These are phyloP conservation scores for Elsinoe necatrix DNA, from an alignment of 2,329 filamentous ascomycete species.

Conservation along the genomic window DNA sequence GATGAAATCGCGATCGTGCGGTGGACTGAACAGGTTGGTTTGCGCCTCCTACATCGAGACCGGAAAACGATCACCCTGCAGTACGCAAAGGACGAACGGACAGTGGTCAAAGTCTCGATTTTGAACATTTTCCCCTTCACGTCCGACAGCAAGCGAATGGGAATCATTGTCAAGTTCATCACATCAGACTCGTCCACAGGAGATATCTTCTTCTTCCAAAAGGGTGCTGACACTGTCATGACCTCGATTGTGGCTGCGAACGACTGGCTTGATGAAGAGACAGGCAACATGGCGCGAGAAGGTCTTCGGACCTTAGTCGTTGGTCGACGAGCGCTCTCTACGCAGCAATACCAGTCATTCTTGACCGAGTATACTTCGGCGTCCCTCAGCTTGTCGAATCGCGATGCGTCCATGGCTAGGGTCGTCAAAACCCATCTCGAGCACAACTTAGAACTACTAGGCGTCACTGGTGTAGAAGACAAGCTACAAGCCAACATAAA, in stretches of 20 bases:
- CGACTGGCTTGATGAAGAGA: conserved; percentile 98
- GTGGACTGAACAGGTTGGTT: conserved; percentile 87
- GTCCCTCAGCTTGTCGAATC: conserved; percentile 66
- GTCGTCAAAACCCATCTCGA: conserved; percentile 78
- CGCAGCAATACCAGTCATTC: conserved; percentile 74
- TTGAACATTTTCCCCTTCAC: conserved; percentile 96
- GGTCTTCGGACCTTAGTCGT: conserved; percentile 89
- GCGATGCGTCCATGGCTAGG: conserved; percentile 72
- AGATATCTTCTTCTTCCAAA: conserved; percentile 98
- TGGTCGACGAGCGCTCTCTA: conserved; percentile 77
- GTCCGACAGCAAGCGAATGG: conserved; percentile 96
- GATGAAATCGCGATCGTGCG: conserved; percentile 97
- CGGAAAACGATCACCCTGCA: conserved; percentile 77
- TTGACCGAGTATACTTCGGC: conserved; percentile 66
- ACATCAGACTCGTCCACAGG: conserved; percentile 45
- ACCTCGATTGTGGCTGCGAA: conserved; percentile 88
- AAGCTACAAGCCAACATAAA: conserved; percentile 95
- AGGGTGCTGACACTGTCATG: conserved; percentile 98
- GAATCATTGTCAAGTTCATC: conserved; percentile 83
- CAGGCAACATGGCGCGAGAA: conserved; percentile 98
- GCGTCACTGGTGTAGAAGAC: conserved; percentile 97
- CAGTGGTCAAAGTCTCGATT: conserved; percentile 77
- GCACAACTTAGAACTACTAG: conserved; percentile 78
- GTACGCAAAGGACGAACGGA: conserved; percentile 62
- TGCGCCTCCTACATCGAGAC: conserved; percentile 77